These are phyloP conservation scores for Acanthamoeba triangularis DNA, from an alignment of 208 protist species.

Conservation along the genomic window DNA sequence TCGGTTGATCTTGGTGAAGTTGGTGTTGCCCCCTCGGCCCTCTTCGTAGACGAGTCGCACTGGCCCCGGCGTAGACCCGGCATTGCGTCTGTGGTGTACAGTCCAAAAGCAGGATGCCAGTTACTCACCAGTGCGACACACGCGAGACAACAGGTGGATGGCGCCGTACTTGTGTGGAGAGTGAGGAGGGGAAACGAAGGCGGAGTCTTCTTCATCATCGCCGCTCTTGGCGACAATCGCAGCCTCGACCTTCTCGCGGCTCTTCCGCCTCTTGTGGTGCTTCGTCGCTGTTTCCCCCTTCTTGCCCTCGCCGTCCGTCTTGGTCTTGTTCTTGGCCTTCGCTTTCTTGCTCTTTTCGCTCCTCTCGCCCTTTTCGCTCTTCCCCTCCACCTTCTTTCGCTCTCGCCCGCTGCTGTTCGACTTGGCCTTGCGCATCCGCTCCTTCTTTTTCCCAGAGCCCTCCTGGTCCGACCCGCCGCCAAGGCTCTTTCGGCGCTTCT, in stretches of 20 bases:
- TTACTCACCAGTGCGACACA: background rate
- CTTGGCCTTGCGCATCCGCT: background rate
- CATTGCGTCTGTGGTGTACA: background rate
- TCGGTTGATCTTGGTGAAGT: background rate
- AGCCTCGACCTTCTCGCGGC: too few species aligned
- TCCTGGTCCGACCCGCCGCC: background rate
- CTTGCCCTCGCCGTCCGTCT: background rate
- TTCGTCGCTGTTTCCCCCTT: background rate
- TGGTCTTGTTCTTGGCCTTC: background rate
- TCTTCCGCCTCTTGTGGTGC: too few species aligned
- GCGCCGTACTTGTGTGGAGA: too few species aligned
- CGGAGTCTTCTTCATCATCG: too few species aligned
- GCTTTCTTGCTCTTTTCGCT: background rate
- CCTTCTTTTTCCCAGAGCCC: background rate
- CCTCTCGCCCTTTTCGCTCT: background rate
- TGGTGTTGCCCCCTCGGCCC: background rate
- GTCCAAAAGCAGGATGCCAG: background rate
- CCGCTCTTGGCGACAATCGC: too few species aligned
- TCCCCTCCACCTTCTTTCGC: background rate
- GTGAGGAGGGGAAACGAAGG: too few species aligned
- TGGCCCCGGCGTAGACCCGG: constrained; percentile 17
- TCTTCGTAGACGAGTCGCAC: background rate
- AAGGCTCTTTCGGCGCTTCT: background rate
- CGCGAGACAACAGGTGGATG: background rate
- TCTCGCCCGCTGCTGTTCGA: background rate